Conservation (phyloP, 331 rosid species). For the Quercus phellos region DNA sequence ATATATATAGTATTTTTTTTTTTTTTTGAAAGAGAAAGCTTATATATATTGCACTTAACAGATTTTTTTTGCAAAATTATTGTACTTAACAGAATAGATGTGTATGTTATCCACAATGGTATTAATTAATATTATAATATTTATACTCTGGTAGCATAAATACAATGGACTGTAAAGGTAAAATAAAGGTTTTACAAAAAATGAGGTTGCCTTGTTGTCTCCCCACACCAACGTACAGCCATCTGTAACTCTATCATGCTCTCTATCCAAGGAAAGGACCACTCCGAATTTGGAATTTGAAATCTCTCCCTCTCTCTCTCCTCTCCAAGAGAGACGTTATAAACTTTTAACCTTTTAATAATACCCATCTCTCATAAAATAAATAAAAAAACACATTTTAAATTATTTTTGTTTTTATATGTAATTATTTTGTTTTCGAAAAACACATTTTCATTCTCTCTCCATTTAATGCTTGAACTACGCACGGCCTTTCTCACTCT, state of each 20-base stretch:
- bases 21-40: no score
- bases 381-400: background rate
- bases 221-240: background rate
- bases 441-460: slow-evolving; percentile 8
- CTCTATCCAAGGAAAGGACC: slow-evolving; percentile 2
- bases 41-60: no score
- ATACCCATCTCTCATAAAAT: background rate
- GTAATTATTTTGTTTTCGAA: background rate
- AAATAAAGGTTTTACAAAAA: background rate
- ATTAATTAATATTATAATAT: no score
- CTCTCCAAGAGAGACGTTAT: slow-evolving; percentile 38
- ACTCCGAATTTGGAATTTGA: slow-evolving; percentile 35
- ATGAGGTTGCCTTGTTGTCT: no score
- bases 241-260: slow-evolving; percentile 1
- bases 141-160: no score
- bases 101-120: no score
- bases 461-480: slow-evolving; percentile 29
- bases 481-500: background rate
- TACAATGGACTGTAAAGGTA: background rate
- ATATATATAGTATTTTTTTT: no score
- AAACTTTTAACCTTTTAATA: slow-evolving; percentile 7
- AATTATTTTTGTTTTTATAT: background rate
- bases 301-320: slow-evolving; percentile 16
- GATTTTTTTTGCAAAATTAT: no score
- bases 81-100: no score